Conservation (phyloP, 2,329 filamentous ascomycete genomes). For the Sordariomycetes sp. region DNA sequence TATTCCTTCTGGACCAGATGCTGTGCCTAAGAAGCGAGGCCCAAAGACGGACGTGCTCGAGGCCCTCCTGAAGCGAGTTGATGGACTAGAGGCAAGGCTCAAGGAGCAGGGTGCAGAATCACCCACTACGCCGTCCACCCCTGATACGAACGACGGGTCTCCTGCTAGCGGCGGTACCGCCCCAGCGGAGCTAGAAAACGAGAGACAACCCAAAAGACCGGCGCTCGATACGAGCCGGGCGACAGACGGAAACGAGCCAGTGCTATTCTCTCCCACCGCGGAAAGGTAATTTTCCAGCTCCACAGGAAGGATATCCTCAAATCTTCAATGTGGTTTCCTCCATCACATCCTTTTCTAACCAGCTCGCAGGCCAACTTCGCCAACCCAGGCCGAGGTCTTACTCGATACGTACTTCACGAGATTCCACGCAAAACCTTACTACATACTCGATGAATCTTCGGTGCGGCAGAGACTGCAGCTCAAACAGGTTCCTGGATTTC, state of each 20-base stretch:
- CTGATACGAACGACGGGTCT: slow-evolving; percentile 8
- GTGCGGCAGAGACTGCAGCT: slow-evolving; percentile 62
- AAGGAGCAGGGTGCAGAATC: slow-evolving; percentile 47
- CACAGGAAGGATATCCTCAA: background rate
- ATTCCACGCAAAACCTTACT: slow-evolving; percentile 73
- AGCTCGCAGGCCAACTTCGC: slow-evolving; percentile 9
- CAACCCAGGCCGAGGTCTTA: slow-evolving; percentile 47
- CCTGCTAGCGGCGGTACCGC: background rate
- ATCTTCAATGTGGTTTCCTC: background rate
- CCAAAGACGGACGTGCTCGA: slow-evolving; percentile 86
- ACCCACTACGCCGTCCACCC: slow-evolving; percentile 15
- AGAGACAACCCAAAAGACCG: slow-evolving; percentile 20
- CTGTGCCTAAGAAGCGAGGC: slow-evolving; percentile 79
- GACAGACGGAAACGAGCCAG: slow-evolving; percentile 23
- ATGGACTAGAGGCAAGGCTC: slow-evolving; percentile 71
- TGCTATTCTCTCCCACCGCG: slow-evolving; percentile 30
- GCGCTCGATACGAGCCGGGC: slow-evolving; percentile 23
- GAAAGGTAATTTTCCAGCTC: slow-evolving; percentile 19
- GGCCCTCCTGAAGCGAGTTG: slow-evolving; percentile 72
- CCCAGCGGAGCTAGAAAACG: background rate
- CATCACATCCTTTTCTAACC: background rate
- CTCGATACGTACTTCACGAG: slow-evolving; percentile 72
- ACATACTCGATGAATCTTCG: slow-evolving; percentile 67
- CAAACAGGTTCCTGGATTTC: slow-evolving; percentile 49
- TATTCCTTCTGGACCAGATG: slow-evolving; percentile 46